Base-by-base conservation (phyloP, 305 asterid genomes). In the Euphrasia arctica region DNA sequence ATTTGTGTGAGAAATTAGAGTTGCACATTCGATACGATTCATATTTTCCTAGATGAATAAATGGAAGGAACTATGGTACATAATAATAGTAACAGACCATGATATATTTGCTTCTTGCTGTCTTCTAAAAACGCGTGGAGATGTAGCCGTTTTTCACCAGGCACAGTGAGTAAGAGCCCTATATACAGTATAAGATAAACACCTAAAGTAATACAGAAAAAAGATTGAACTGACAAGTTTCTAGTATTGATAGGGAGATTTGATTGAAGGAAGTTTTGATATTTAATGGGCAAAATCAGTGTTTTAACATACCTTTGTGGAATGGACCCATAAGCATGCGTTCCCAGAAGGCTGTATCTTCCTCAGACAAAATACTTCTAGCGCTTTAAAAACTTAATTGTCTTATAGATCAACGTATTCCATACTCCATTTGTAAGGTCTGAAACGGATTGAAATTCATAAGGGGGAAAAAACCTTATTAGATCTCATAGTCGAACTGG, bases 331-430 rank as follows among this genome's bases (percentile, higher is more conserved):
- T 49, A 58, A 48, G 56, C 63, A 66, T 45, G 63, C 36, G 15
- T 56, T 36, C 27, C 29, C 27, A 32, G 50, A 28, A 45, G 42
- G 60, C 63, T 54, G 39, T 62, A 25, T 50, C 62, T 41, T 45
- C 32, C 56, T 54, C 48, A 39, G 58, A 41, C 32, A 10, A 48
- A 42, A 15, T 18, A 60, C 66, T 62, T 5, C 27, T 6, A 27
- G 9, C 25, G 42, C 41, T 43, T 18, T 62, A 9, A 5, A 42
- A 60, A 29, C 27, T 9, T 5, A 14, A 49, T 49, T 49, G 58
- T 48, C 47, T 47, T 31, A 48, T 3, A 28, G n/a, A 12, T 62
- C 13, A n/a, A 62, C 43, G 9, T 9, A 47, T 50, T 36, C 36
- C 22, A 7, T 32, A 14, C 51, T 29, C 11, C 58, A 62, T 45